Base-by-base conservation (phyloP, 345 rosid genomes). In the Aegle marmelos region DNA sequence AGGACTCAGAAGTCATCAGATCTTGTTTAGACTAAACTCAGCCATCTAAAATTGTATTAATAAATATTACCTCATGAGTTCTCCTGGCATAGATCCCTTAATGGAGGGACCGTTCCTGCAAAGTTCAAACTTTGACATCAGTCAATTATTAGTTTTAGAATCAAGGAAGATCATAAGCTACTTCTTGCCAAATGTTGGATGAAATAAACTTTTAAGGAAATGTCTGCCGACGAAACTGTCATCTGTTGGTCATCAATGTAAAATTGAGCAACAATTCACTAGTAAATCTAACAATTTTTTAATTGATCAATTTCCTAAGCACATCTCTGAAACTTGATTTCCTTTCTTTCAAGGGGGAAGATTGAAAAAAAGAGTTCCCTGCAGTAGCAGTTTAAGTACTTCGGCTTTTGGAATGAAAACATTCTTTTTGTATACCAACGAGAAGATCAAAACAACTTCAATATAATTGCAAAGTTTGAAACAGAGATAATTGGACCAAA, bases 1-100 rank as follows among this genome's bases (percentile, higher is more conserved):
- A 59, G 31, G 45, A 31, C 58, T 61, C 59, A 6, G 4, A 37
- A 16, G 24, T 45, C 16, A 10, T n/a, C 30, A 57, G 33, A 66
- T 53, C 31, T 36, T 31, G 14, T 74, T 65, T 50, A 33, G 63
- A 50, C 72, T 50, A 65, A 31, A 30, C 63, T 65, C 34, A 13
- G 24, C 9, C 6, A 36, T 34, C 65, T 58, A 58, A 25, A 14
- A 53, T 13, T 7, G 36, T 24, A 58, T 53, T 24, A 36, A 54
- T 25, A 19, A 31, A 61, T 16, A 34, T 88, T 88, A 94, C 97
- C 98, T 94, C 88, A 92, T 83, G 61, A 92, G 69, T 82, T 94
- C 97, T 78, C 92, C 98, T 14, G 83, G 84, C 7, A 53, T 83
- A 33, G 90, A 85, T 59, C 75, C 86, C 54, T 85, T 88, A 37